These are phyloP conservation scores for Saccharomycopsis sp. DNA, from an alignment of 805 yeast genomes.

Conservation along the genomic window DNA sequence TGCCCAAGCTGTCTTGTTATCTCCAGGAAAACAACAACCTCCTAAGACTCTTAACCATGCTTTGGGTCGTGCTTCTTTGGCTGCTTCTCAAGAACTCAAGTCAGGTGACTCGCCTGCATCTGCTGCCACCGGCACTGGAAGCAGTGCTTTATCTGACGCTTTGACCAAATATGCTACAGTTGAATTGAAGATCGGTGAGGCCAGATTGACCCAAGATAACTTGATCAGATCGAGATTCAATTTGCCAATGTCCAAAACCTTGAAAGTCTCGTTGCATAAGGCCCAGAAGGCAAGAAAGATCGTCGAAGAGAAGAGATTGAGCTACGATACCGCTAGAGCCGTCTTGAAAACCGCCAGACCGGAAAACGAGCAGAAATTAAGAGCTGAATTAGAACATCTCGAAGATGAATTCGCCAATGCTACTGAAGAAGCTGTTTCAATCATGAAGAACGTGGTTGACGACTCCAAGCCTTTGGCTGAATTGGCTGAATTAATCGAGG, in stretches of 20 bases:
- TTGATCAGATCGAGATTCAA: conserved; percentile 65
- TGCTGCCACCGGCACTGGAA: conserved; percentile 15
- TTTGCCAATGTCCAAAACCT: conserved; percentile 53
- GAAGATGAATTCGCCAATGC: conserved; percentile 89
- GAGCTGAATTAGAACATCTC: conserved; percentile 72
- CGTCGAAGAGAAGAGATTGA: conserved; percentile 72
- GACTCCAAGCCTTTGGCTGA: conserved; percentile 63
- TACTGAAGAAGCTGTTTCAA: conserved; percentile 78
- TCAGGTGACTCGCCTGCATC: conserved; percentile 1
- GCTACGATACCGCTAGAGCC: conserved; percentile 73
- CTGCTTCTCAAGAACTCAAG: conserved; percentile 21
- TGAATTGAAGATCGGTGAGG: conserved; percentile 72
- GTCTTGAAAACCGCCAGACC: conserved; percentile 45
- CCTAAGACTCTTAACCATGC: conserved; percentile 86
- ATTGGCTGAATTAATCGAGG: conserved; percentile 61
- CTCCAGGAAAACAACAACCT: conserved; percentile 41
- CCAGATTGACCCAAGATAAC: conserved; percentile 76
- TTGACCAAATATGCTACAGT: conserved; percentile 62
- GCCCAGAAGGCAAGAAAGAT: conserved; percentile 63
- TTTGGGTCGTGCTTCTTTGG: conserved; percentile 65
- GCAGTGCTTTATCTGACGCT: conserved; percentile 51
- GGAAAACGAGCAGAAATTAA: conserved; percentile 63
- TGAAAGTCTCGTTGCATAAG: conserved; percentile 52
- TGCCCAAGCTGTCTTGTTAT: conserved; percentile 66
- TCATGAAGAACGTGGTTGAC: conserved; percentile 75